Evolutionary conservation across 177 flowering plant species (phyloP), one percentile per base, ranked within the genome.

Genomic region (Tripterygium wilfordii): DNA sequence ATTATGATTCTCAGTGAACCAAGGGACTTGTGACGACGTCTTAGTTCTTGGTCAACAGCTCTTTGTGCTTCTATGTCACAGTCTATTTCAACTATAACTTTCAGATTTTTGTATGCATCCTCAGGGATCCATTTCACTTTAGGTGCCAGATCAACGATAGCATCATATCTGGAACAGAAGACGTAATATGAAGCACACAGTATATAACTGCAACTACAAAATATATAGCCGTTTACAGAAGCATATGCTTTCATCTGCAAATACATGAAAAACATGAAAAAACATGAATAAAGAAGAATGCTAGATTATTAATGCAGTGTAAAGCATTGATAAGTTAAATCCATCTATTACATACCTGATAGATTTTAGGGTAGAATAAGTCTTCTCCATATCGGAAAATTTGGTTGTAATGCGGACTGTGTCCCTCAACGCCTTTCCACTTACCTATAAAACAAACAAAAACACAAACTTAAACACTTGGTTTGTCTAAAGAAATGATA

Each of bases 91-190:
- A 91, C 92, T 61, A 80, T 76, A 53, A 91, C 60, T 61, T 85
- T 85, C 77, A 91, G 58, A 58, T 77, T 72, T 72, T 79, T 83
- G 75, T 88, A 91, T 54, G 79, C 95, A 63, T 82, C 55, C 56
- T 83, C 90, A 37, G 88, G 76, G 48, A 57, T 51, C 96, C 98
- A 91, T 70, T 71, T 88, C 53, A 88, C 63, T 66, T 82, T 87
- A 53, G 98, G 98, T 47, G 72, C 79, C 45, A 91, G 81, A 69
- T 91, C 98, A 52, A 88, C 95, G 49, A 82, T 35, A 17, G 79
- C 70, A 48, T 85, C 96, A 67, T 88, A 91, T 29, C 98, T 91
- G 71, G 16, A 62, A 8, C 33, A 53, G 36, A 58, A 62, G 52
- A 8, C 19, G 50, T 42, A 44, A 30, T 19, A 53, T 28, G 14